Percentiles rank a stretch among this genome's conserved stretches.
Evolutionary conservation across 179 eudicot genomes (phyloP).

Genomic region (Silene coronaria): DNA sequence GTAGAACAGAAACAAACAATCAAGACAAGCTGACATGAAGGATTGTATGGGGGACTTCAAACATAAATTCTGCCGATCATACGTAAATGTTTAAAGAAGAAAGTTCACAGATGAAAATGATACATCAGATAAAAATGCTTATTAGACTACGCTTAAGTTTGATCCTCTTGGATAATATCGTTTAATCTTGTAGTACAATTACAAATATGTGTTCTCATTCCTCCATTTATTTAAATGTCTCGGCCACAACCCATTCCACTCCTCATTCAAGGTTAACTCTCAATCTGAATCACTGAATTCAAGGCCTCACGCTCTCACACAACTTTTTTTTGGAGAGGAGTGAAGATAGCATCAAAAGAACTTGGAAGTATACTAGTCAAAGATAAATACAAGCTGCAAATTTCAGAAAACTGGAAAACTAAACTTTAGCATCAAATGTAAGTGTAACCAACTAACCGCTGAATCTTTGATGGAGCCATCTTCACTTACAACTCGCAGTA

Average conservation of each 20-base stretch:
- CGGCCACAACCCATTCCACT: neutral
- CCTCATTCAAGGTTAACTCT: neutral
- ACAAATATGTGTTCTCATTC: neutral
- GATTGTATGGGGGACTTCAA: neutral
- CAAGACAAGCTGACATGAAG: neutral
- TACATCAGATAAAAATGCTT: neutral
- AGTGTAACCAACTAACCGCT: slow-evolving; percentile 47
- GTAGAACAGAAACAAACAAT: slow-evolving; percentile 5
- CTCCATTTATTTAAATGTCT: neutral
- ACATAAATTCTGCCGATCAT: neutral
- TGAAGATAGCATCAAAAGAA: slow-evolving; percentile 4
- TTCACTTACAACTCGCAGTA: slow-evolving; percentile 66
- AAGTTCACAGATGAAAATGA: neutral
- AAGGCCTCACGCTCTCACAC: neutral
- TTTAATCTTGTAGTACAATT: neutral
- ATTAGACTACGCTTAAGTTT: neutral
- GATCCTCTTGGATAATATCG: neutral
- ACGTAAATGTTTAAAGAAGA: neutral
- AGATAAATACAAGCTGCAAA: neutral
- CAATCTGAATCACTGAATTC: neutral
- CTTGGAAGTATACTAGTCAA: neutral
- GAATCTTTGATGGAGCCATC: slow-evolving; percentile 91
- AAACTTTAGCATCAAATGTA: neutral
- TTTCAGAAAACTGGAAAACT: neutral
- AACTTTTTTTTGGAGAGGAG: neutral